A percentile compares a stretch with the other conserved stretches of the same genome.
phyloP scores from a whole-genome alignment of 805 yeast genomes.

The Barnettozyma pratensis region DNA sequence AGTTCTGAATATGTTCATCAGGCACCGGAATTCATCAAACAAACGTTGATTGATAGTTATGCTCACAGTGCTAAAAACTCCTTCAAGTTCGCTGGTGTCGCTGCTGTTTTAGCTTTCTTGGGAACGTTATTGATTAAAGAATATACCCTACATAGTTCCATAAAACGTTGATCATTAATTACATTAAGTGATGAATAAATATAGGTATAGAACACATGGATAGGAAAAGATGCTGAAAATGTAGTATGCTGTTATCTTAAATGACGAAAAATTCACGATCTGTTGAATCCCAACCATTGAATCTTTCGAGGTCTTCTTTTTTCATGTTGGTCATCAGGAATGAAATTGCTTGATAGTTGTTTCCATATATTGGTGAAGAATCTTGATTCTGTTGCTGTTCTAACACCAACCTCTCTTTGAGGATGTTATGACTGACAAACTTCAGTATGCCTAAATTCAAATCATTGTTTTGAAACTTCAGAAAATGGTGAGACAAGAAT shows the following conservation, averaged over 20 bases:
- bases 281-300: slow-evolving; percentile 4
- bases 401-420: neutral
- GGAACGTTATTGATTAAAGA: slow-evolving; percentile 49
- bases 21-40: slow-evolving; percentile 50
- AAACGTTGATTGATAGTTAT: slow-evolving; percentile 46
- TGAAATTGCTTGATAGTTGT: neutral
- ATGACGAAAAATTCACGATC: slow-evolving; percentile 4
- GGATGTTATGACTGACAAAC: slow-evolving; percentile 2
- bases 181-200: neutral
- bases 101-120: slow-evolving; percentile 34
- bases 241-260: neutral
- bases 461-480: slow-evolving; percentile 2
- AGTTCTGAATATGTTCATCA: slow-evolving; percentile 48
- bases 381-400: neutral
- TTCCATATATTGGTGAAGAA: neutral
- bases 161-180: slow-evolving; percentile 31
- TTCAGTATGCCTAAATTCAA: slow-evolving; percentile 6
- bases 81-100: slow-evolving; percentile 40
- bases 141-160: slow-evolving; percentile 48
- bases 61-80: slow-evolving; percentile 48
- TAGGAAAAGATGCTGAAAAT: too few species aligned
- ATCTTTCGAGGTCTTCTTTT: neutral
- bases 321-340: neutral
- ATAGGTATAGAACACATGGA: neutral
- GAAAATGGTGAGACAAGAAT: slow-evolving; percentile 11